Base-by-base conservation (phyloP, 805 yeast species). In the Sugiyamaella marilandica region DNA sequence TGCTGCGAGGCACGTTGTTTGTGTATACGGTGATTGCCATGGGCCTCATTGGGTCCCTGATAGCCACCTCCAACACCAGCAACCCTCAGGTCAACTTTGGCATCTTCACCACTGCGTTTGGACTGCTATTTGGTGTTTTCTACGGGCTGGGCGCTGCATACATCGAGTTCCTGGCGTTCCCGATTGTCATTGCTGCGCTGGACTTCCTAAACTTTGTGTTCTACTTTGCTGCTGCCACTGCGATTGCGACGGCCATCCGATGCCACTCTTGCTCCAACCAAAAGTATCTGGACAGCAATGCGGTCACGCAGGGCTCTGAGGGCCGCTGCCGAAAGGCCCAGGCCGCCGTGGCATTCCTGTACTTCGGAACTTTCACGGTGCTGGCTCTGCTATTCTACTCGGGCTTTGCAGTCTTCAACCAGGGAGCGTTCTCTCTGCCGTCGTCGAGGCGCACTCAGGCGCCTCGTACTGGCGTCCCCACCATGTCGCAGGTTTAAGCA, bases 271-370 rank as follows among this genome's bases (percentile, higher is more conserved):
- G 99, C 79, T 55, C 75, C 62, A 85, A 89, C 82, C 60, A 74
- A 57, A 54, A 41, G 52, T 90, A 87, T 78, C 55, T 90, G 60
- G 75, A 81, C 62, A 47, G 62, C 59, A 92, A 92, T 80, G 70
- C 70, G 56, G 79, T 87, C 62, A 71, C 87, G 56, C 88, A 87
- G 75, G 95, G 95, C 61, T 77, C 84, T 41, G 65, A 74, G 19
- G 87, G 82, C 66, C 83, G 98, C 78, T 94, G 99, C 77, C 87
- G 97, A 79, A 84, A 88, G 76, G 90, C 95, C 52, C 98, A 94
- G 79, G 84, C 96, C 47, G 79, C 84, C 75, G 79, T 82, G 64
- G 78, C 87, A 69, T 90, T 91, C 75, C 73, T 88, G 66, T 94
- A 82, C 85, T 84, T 94, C 72, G 79, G 94, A 53, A 83, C 85